Evolutionary conservation across 768 basidiomycete species (phyloP), one percentile per base, ranked within the genome.

Genomic region (Podaxis carcinomalis): DNA sequence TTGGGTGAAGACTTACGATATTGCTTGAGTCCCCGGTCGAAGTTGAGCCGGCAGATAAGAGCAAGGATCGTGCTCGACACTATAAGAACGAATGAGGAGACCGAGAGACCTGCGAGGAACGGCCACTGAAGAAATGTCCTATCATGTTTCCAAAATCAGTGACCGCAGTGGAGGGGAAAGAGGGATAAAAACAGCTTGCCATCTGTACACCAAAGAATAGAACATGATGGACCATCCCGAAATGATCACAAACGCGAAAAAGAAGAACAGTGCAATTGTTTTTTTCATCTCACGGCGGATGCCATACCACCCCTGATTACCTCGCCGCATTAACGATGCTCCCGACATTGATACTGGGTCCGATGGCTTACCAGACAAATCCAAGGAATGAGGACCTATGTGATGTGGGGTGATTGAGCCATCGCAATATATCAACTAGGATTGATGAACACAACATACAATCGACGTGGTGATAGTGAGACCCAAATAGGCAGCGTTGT

Each of bases 1-100:
- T 52, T 27, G 25, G 36, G 7, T 40, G 28, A 46, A 59, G 19
- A 75, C 83, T 62, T 65, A 87, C 85, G 69, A 65, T 84, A 87
- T 57, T 86, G 73, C 0, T 77, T 75, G 11, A 86, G 74, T 0
- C 86, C 86, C 61, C 80, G 77, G 52, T 74, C 80, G 64, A 86
- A 87, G 64, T 84, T 80, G 16, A 75, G 62, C 63, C 80, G 73
- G 65, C 83, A 86, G 25, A 83, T 68, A 55, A 79, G 64, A 6
- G 79, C 83, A 13, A 86, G 73, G 28, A 77, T 67, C 42, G 77
- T 71, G 51, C 77, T 81, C 19, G 75, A 72, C 67, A 74, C 59
- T 39, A 80, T 70, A 7, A 81, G 72, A 9, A 74, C 64, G 64
- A 83, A 75, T 0, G 84, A 81, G 5, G 76, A 68, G 23, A 75